These are phyloP conservation scores for Aspergillus biplanus DNA, from an alignment of 495 filamentous ascomycete genomes.

Conservation along the genomic window DNA sequence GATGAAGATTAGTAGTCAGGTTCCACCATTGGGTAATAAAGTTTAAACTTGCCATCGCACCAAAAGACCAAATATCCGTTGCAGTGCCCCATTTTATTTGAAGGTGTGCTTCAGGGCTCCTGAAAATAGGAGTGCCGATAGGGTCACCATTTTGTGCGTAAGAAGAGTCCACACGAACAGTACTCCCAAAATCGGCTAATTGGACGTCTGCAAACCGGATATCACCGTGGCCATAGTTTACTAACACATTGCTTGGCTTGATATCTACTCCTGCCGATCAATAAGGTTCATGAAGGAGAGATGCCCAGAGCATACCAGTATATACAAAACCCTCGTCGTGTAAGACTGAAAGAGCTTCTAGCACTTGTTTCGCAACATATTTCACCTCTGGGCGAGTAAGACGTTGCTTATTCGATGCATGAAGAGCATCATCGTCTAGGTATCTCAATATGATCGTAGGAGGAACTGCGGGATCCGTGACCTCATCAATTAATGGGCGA, in stretches of 20 bases:
- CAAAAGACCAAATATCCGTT: conserved; percentile 53
- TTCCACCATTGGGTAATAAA: background rate
- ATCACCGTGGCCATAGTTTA: conserved; percentile 38
- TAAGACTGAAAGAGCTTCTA: conserved; percentile 17
- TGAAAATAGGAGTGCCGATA: conserved; percentile 40
- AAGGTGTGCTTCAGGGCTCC: conserved; percentile 43
- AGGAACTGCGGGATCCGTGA: conserved; percentile 40
- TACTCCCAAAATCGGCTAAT: conserved; percentile 43
- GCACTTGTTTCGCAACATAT: conserved; percentile 15
- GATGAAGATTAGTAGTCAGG: conserved; percentile 3
- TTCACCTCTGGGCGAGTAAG: conserved; percentile 24
- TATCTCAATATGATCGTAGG: conserved; percentile 43
- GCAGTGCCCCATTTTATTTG: conserved; percentile 38
- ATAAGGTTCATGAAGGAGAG: background rate
- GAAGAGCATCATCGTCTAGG: conserved; percentile 42
- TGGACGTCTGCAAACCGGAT: conserved; percentile 43
- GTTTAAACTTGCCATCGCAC: conserved; percentile 33
- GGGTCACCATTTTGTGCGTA: conserved; percentile 41
- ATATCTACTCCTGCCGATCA: conserved; percentile 5
- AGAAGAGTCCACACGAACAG: conserved; percentile 35
- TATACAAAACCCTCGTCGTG: conserved; percentile 15
- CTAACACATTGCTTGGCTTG: conserved; percentile 39
- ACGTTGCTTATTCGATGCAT: conserved; percentile 38
- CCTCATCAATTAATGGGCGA: conserved; percentile 42
- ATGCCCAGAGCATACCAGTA: conserved; percentile 12